Conservation (phyloP, 2,329 filamentous ascomycete species). For the Phialophora chinensis region DNA sequence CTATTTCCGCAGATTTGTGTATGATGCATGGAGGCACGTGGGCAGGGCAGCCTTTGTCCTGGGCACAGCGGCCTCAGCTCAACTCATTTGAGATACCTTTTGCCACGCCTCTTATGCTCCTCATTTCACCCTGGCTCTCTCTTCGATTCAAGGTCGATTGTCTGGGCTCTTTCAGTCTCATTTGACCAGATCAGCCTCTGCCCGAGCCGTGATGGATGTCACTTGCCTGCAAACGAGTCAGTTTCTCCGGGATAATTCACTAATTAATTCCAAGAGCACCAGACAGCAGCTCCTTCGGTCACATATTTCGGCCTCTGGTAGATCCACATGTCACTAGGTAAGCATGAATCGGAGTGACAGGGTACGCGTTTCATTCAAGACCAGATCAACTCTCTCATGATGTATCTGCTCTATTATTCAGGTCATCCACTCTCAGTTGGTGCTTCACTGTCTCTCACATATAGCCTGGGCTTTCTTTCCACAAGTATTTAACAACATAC, state of each 20-base stretch:
- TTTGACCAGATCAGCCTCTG: not conserved
- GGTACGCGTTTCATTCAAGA: not conserved
- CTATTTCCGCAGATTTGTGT: not conserved
- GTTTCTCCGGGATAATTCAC: not conserved
- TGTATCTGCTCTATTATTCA: not conserved
- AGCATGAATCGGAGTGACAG: not conserved
- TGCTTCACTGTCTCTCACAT: not conserved
- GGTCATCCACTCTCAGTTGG: not conserved
- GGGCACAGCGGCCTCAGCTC: not conserved
- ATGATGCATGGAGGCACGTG: not conserved
- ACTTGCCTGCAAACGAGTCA: not conserved
- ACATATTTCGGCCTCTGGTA: not conserved
- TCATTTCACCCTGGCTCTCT: not conserved
- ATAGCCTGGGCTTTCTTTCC: not conserved
- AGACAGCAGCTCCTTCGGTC: not conserved
- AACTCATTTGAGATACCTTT: not conserved
- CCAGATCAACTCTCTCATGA: not conserved
- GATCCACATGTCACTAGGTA: not conserved
- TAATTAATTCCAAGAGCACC: not conserved
- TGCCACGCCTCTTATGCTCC: not conserved
- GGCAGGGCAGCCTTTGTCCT: not conserved
- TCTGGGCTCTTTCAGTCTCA: not conserved
- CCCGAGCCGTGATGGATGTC: not conserved
- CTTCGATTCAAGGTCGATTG: not conserved
- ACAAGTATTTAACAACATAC: not conserved